phyloP scores from a whole-genome alignment of 2,329 filamentous ascomycete species.

The Nannizziopsis barbatae region DNA sequence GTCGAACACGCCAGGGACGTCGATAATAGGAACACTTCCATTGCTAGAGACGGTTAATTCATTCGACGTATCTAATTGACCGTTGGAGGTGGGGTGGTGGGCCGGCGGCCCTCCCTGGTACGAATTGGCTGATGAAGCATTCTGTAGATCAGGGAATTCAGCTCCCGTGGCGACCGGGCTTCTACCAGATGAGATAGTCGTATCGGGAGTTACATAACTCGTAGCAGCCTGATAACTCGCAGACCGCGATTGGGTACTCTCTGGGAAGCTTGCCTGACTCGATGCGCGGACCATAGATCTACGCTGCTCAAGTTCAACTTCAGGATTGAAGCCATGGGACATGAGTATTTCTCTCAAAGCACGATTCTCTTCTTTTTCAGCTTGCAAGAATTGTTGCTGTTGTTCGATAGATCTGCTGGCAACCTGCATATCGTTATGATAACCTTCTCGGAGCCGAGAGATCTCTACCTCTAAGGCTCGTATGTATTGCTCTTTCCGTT shows the following conservation, averaged over 20 bases:
- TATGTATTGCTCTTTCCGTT: conserved; percentile 93
- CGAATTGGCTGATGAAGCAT: conserved; percentile 11
- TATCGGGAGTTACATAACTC: conserved; percentile 14
- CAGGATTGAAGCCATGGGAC: conserved; percentile 49
- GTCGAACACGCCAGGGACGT: conserved; percentile 34
- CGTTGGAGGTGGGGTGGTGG: conserved; percentile 3
- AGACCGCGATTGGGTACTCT: conserved; percentile 28
- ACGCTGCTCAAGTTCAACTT: conserved; percentile 36
- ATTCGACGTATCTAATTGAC: conserved; percentile 2
- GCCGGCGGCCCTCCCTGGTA: conserved; percentile 18
- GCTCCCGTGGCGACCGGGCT: conserved; percentile 10
- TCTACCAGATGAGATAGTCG: conserved; percentile 11
- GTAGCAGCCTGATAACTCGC: conserved; percentile 5
- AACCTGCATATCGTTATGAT: conserved; percentile 57
- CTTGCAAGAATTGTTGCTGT: conserved; percentile 64
- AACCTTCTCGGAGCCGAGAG: conserved; percentile 65
- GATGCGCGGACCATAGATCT: conserved; percentile 19
- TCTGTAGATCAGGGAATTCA: conserved; percentile 1
- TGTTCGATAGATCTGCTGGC: conserved; percentile 37
- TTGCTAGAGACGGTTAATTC: conserved; percentile 4
- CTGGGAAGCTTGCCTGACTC: conserved; percentile 18
- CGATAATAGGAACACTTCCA: conserved; percentile 14
- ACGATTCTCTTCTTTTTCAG: conserved; percentile 67
- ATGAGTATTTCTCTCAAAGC: conserved; percentile 55
- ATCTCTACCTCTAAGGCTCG: conserved; percentile 88